Conservation (phyloP, 2,329 filamentous ascomycete species). For the Geosmithia morbida region DNA sequence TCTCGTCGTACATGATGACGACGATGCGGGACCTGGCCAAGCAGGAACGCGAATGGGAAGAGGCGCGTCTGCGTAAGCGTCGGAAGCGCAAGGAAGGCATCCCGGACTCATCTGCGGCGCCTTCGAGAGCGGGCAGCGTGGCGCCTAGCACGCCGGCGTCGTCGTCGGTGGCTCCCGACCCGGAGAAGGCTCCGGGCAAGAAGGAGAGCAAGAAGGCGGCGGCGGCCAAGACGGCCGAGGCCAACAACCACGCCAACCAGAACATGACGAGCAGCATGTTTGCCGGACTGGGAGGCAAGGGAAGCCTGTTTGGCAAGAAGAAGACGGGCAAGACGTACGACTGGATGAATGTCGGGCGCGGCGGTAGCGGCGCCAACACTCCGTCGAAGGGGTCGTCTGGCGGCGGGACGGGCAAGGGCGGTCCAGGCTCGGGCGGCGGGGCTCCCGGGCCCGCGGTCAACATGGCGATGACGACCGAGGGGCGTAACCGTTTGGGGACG, state of each 20-base stretch:
- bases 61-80: slow-evolving; percentile 53
- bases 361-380: slow-evolving; percentile 39
- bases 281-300: slow-evolving; percentile 46
- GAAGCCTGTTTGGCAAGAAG: slow-evolving; percentile 40
- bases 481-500: slow-evolving; percentile 51
- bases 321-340: slow-evolving; percentile 54
- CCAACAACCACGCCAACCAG: slow-evolving; percentile 64
- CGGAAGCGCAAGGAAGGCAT: slow-evolving; percentile 46
- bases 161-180: slow-evolving; percentile 38
- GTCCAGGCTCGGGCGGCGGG: slow-evolving; percentile 9
- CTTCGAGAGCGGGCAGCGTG: slow-evolving; percentile 38
- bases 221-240: slow-evolving; percentile 64
- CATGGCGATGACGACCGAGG: slow-evolving; percentile 37
- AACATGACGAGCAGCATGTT: slow-evolving; percentile 74
- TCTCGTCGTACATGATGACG: slow-evolving; percentile 33
- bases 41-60: slow-evolving; percentile 58
- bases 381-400: slow-evolving; percentile 23
- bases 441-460: slow-evolving; percentile 7
- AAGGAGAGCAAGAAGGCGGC: slow-evolving; percentile 70
- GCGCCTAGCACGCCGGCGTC: slow-evolving; percentile 48
- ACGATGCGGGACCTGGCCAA: slow-evolving; percentile 48
- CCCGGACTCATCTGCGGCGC: slow-evolving; percentile 29
- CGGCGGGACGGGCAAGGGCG: slow-evolving; percentile 11
- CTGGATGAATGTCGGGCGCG: slow-evolving; percentile 49
- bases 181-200: slow-evolving; percentile 62